Evolutionary conservation across 1,284 basidiomycete species (phyloP).

Genomic region (Inonotus hispidus): DNA sequence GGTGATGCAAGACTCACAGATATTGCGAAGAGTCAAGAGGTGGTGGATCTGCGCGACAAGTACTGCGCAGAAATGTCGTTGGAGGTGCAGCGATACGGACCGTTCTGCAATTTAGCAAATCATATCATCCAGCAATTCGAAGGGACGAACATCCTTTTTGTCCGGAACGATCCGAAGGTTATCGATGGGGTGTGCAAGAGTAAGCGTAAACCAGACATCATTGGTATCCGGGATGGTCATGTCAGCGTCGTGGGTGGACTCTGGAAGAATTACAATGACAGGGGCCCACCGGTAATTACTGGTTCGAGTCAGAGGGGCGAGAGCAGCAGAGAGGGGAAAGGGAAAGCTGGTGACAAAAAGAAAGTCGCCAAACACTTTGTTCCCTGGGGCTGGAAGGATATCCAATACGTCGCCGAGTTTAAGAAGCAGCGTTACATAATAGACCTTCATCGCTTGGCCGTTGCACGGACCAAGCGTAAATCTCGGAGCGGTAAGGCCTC

Average conservation of each 20-base stretch:
- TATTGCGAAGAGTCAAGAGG: background rate
- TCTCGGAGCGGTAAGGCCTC: too few relatives aligned
- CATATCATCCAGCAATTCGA: background rate
- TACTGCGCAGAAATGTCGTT: background rate
- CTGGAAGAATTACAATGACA: background rate
- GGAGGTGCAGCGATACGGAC: background rate
- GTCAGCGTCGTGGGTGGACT: background rate
- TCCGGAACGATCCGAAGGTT: background rate
- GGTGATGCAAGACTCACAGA: background rate
- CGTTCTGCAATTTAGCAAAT: background rate
- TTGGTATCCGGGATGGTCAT: background rate
- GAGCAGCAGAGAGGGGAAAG: background rate
- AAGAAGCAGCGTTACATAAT: background rate
- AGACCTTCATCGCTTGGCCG: background rate
- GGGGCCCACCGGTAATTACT: background rate
- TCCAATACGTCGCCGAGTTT: background rate
- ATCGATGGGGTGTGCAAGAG: background rate
- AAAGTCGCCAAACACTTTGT: background rate
- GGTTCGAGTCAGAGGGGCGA: too few relatives aligned
- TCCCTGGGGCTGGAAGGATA: background rate
- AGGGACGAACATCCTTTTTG: background rate
- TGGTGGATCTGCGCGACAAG: background rate
- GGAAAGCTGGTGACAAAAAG: too few relatives aligned
- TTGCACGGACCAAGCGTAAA: too few relatives aligned
- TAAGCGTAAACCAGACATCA: background rate